A percentile compares a stretch with the other conserved stretches of the same genome.
Evolutionary conservation across 495 filamentous ascomycete genomes (phyloP).

Genomic region (Neurospora cerealis): DNA sequence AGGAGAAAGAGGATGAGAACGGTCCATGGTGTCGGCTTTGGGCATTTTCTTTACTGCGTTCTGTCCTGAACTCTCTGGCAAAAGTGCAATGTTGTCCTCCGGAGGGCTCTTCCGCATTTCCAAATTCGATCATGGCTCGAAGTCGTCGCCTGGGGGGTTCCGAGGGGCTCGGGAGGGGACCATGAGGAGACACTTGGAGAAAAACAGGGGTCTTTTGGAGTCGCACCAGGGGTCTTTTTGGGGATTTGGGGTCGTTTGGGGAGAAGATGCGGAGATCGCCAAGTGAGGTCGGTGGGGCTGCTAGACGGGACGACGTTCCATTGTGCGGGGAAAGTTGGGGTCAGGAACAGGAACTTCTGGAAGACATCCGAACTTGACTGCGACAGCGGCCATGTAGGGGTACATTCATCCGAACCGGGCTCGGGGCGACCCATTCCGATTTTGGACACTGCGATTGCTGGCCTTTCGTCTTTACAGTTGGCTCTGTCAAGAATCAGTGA

Average conservation of each 20-base stretch:
- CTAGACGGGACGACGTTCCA: neutral
- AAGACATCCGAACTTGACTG: neutral
- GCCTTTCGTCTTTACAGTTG: neutral
- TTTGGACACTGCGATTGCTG: neutral
- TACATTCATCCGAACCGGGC: neutral
- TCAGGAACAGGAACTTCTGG: neutral
- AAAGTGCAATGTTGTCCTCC: constrained; percentile 25
- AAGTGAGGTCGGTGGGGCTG: neutral
- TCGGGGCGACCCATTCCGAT: neutral
- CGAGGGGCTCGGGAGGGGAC: neutral
- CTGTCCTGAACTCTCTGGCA: neutral
- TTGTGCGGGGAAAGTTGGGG: neutral
- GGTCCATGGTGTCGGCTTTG: neutral
- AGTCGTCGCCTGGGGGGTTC: neutral
- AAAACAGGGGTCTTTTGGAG: neutral
- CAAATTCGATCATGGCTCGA: constrained; percentile 18
- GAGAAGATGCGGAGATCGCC: neutral
- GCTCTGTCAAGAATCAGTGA: neutral
- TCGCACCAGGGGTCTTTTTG: neutral
- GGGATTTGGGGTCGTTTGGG: neutral
- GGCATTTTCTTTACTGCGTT: constrained; percentile 1
- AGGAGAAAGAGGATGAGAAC: neutral
- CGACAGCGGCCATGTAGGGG: neutral
- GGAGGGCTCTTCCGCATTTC: constrained; percentile 25
- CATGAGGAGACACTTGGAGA: neutral